Evolutionary conservation across 2,329 filamentous ascomycete genomes (phyloP), one percentile per base, ranked within the genome.

Genomic region (Xylaria hypoxylon): DNA sequence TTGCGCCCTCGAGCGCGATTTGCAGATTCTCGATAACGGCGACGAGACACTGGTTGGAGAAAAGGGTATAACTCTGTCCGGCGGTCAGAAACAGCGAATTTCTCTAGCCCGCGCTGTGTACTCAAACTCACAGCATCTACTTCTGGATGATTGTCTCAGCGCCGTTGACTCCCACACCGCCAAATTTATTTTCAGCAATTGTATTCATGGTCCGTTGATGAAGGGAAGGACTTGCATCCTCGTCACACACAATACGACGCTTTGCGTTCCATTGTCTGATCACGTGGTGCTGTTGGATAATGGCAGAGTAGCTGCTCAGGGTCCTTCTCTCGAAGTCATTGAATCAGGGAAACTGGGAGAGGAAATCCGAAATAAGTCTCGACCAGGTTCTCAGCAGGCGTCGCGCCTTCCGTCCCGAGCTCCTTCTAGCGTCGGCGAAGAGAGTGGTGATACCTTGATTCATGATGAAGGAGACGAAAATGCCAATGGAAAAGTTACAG

Each of bases 31-130:
- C 1, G 94, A 97, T 77, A 89, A 90, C 67, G 96, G 96, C 45
- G 96, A 99, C 77, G 89, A 96, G 79, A 98, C 96, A 0, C 82
- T 97, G 24, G 96, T 99, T 35, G 96, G 96, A 58, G 96, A 99
- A 78, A 99, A 98, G 80, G 96, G 96, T 38, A 97, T 99, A 68
- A 95, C 95, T 17, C 87, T 99, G 15, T 99, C 96, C 6, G 96
- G 96, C 70, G 96, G 96, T 6, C 96, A 99, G 80, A 98, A 98
- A 80, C 96, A 99, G 79, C 90, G 96, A 65, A 98, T 99, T 58
- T 97, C 95, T 15, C 86, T 99, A 50, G 96, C 96, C n/a, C 90
- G 96, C 71, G 96, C 96, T 1, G 86, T 99, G n/a, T 99, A 99
- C 80, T 97, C 93, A 71, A 95, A 93, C 79, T 96, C 94, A 5